A percentile compares a stretch with the other conserved stretches of the same genome.
These are phyloP conservation scores for Drosera capensis DNA, from an alignment of 148 eudicot species.

Conservation along the genomic window DNA sequence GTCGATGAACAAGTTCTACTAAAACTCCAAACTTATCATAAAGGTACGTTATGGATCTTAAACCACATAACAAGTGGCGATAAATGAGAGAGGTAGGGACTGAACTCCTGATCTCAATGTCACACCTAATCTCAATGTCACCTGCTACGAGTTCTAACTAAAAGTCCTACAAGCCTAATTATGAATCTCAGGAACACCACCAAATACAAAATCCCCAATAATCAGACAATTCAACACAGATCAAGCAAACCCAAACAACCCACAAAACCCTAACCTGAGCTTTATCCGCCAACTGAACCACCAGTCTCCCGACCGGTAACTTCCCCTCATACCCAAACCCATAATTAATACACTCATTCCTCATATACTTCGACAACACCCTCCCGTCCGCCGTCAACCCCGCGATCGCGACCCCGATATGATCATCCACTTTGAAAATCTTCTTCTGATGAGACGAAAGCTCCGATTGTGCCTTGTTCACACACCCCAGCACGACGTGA, in stretches of 20 bases:
- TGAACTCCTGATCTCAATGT: no score
- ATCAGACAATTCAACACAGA: neutral
- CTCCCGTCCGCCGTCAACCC: conserved; percentile 95
- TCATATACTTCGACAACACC: conserved; percentile 74
- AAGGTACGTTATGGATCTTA: no score
- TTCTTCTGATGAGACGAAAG: conserved; percentile 92
- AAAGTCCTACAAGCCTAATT: no score
- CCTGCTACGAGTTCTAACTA: no score
- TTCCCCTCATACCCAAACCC: conserved; percentile 56
- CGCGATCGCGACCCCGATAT: conserved; percentile 92
- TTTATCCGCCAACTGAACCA: conserved; percentile 92
- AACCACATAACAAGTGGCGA: no score
- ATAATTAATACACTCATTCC: conserved; percentile 73
- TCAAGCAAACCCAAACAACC: neutral
- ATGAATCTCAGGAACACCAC: no score
- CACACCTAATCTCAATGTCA: no score
- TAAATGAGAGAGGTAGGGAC: no score
- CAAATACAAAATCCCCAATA: no score
- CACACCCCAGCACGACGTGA: conserved; percentile 62
- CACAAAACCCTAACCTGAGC: conserved; percentile 46
- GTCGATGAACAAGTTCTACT: no score
- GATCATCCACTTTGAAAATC: conserved; percentile 92
- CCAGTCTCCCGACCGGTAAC: conserved; percentile 85
- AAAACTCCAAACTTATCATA: no score
- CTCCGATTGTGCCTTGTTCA: conserved; percentile 83